phyloP scores from a whole-genome alignment of 2,329 filamentous ascomycete genomes.

The Verticillium alfalfae region DNA sequence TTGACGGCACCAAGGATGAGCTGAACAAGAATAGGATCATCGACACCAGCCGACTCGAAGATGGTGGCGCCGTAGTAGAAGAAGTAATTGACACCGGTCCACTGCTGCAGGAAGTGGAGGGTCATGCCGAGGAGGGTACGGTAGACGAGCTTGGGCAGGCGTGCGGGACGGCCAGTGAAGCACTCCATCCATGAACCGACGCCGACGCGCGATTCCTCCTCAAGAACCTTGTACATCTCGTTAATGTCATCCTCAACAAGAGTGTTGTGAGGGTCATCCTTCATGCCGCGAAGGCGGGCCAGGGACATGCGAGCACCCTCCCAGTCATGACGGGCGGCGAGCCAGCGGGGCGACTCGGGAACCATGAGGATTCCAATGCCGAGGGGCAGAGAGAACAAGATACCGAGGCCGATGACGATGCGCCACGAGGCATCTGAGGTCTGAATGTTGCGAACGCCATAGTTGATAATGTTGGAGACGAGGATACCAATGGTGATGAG shows the following conservation, averaged over 20 bases:
- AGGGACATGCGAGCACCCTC: slow-evolving; percentile 44
- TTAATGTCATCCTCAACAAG: slow-evolving; percentile 46
- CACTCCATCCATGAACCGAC: slow-evolving; percentile 53
- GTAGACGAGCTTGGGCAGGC: slow-evolving; percentile 54
- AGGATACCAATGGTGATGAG: slow-evolving; percentile 69
- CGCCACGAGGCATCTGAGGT: slow-evolving; percentile 49
- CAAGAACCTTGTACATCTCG: slow-evolving; percentile 44
- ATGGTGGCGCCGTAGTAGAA: slow-evolving; percentile 64
- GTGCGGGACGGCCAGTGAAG: slow-evolving; percentile 46
- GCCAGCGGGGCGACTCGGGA: slow-evolving; percentile 53
- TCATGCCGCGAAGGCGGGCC: slow-evolving; percentile 45
- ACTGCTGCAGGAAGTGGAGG: slow-evolving; percentile 63
- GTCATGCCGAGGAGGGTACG: slow-evolving; percentile 58
- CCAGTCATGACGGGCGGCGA: slow-evolving; percentile 41
- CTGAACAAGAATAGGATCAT: slow-evolving; percentile 61
- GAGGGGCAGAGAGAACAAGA: slow-evolving; percentile 45
- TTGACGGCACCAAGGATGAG: slow-evolving; percentile 66
- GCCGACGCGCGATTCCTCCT: slow-evolving; percentile 36
- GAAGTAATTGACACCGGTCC: slow-evolving; percentile 59
- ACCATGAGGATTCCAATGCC: slow-evolving; percentile 46
- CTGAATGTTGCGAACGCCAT: slow-evolving; percentile 38
- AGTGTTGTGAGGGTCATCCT: slow-evolving; percentile 35
- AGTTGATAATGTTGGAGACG: slow-evolving; percentile 49
- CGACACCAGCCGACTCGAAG: slow-evolving; percentile 60
- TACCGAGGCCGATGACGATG: slow-evolving; percentile 53